These are phyloP conservation scores for Millerago galiae DNA, from an alignment of 805 yeast species.

Conservation along the genomic window DNA sequence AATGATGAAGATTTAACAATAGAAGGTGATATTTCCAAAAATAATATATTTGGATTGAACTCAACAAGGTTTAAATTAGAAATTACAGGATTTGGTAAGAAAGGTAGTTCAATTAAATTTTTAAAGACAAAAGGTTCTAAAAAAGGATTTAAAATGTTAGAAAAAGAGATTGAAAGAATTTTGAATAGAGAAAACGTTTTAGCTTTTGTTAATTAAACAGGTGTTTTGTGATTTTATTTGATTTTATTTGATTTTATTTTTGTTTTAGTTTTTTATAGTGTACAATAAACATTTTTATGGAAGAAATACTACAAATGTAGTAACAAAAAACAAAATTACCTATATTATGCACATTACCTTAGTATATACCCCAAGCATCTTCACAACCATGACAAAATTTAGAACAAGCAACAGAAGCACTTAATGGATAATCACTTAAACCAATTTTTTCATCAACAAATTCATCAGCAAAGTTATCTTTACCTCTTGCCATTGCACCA, in stretches of 20 bases:
- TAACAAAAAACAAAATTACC: neutral
- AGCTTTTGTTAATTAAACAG: constrained; percentile 18
- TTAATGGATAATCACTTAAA: constrained; percentile 87
- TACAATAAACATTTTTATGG: neutral
- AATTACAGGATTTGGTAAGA: constrained; percentile 37
- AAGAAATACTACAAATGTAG: neutral
- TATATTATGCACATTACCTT: neutral
- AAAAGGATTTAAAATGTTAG: constrained; percentile 53
- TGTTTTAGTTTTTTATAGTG: neutral
- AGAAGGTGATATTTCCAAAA: constrained; percentile 56
- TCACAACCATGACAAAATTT: constrained; percentile 98
- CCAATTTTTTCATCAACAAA: constrained; percentile 95
- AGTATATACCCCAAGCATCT: constrained; percentile 86
- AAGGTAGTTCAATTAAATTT: constrained; percentile 48
- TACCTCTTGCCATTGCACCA: constrained; percentile 99
- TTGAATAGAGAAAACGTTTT: constrained; percentile 59
- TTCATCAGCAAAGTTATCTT: constrained; percentile 95
- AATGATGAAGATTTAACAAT: constrained; percentile 38
- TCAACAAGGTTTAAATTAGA: constrained; percentile 57
- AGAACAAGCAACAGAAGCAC: constrained; percentile 97
- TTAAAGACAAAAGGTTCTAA: constrained; percentile 60
- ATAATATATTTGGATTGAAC: constrained; percentile 55
- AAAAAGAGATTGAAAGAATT: constrained; percentile 58
- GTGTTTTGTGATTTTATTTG: neutral
- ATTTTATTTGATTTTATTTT: neutral